These are phyloP conservation scores for Cercospora citrullina DNA, from an alignment of 2,329 filamentous ascomycete species.

Conservation along the genomic window DNA sequence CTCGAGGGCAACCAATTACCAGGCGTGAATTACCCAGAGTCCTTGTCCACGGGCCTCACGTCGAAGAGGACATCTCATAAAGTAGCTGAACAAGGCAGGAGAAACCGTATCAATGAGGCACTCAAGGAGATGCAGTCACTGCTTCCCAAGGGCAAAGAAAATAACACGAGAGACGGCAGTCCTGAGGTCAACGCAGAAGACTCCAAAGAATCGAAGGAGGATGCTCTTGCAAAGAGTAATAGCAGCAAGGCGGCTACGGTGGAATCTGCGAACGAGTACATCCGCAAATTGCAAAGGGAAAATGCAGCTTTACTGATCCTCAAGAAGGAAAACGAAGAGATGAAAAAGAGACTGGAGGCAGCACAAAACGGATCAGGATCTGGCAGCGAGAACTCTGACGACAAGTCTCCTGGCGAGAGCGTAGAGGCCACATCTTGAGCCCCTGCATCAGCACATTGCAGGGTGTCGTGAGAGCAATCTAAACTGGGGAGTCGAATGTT, in stretches of 20 bases:
- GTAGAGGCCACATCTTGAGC: neutral
- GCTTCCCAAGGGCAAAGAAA: conserved; percentile 57
- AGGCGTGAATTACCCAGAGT: conserved; percentile 71
- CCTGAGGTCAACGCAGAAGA: conserved; percentile 48
- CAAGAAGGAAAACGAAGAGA: conserved; percentile 36
- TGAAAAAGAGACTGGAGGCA: conserved; percentile 30
- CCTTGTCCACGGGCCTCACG: conserved; percentile 87
- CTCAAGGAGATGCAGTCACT: conserved; percentile 87
- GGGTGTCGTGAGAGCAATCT: neutral
- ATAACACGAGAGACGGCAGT: conserved; percentile 42
- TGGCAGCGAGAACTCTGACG: conserved; percentile 4
- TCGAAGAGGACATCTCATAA: conserved; percentile 98
- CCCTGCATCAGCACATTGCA: neutral
- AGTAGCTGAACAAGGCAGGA: conserved; percentile 90
- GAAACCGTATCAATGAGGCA: conserved; percentile 93
- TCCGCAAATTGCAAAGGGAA: conserved; percentile 78
- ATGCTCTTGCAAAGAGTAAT: conserved; percentile 51
- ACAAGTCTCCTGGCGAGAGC: conserved; percentile 8
- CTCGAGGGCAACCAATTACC: conserved; percentile 82
- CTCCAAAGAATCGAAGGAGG: conserved; percentile 38
- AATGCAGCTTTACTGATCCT: conserved; percentile 28
- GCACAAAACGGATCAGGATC: conserved; percentile 6
- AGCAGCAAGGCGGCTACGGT: conserved; percentile 96
- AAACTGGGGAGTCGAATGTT: neutral
- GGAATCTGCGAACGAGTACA: conserved; percentile 95